phyloP scores from a whole-genome alignment of 2,329 filamentous ascomycete species.

The Aphanocladium album region DNA sequence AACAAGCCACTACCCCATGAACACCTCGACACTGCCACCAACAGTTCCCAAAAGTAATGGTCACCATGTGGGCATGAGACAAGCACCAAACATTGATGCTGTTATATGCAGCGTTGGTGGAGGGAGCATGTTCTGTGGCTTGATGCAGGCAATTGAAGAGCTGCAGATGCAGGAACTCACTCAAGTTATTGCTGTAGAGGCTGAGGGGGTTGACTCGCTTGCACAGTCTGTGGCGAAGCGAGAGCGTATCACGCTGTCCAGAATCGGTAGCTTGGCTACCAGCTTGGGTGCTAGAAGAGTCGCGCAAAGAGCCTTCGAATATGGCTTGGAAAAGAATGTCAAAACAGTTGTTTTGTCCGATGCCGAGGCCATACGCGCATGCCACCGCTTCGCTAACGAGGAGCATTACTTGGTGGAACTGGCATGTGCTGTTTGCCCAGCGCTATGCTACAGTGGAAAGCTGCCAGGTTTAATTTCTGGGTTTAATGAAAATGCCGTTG shows the following conservation, averaged over 20 bases:
- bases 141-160: slow-evolving; percentile 56
- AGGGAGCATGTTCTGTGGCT: slow-evolving; percentile 70
- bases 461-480: slow-evolving; percentile 20
- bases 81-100: slow-evolving; percentile 45
- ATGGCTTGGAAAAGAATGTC: slow-evolving; percentile 22
- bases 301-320: slow-evolving; percentile 39
- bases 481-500: slow-evolving; percentile 20
- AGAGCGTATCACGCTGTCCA: slow-evolving; percentile 55
- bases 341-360: slow-evolving; percentile 23
- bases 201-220: slow-evolving; percentile 63
- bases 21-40: slow-evolving; percentile 58
- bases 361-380: slow-evolving; percentile 23
- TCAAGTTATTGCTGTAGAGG: slow-evolving; percentile 66
- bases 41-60: slow-evolving; percentile 26
- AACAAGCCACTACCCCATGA: slow-evolving; percentile 27
- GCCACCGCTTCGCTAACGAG: slow-evolving; percentile 23
- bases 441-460: slow-evolving; percentile 23
- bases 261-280: slow-evolving; percentile 67
- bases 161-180: slow-evolving; percentile 22
- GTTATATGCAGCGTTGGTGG: slow-evolving; percentile 73
- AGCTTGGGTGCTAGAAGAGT: slow-evolving; percentile 64
- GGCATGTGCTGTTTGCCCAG: slow-evolving; percentile 24
- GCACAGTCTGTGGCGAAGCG: slow-evolving; percentile 50
- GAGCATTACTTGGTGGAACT: slow-evolving; percentile 26
- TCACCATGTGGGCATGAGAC: background rate